Conservation (phyloP, 2,329 filamentous ascomycete species). For the Scedosporium dehoogii region DNA sequence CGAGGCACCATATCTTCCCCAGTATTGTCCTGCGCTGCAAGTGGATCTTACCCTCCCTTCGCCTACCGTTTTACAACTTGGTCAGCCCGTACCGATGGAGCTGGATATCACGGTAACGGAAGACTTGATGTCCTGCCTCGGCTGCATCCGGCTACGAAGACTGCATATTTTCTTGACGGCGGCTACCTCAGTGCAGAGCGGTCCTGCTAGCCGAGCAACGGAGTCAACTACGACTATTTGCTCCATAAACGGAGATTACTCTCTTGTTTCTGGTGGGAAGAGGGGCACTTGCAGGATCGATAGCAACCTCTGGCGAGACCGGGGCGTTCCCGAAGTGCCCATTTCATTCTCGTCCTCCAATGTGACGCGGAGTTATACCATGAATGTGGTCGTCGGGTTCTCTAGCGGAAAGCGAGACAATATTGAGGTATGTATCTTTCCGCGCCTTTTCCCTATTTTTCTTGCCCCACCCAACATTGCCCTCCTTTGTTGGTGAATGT, state of each 20-base stretch:
- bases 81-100: neutral
- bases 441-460: neutral
- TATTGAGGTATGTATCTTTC: neutral
- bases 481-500: neutral
- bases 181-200: neutral
- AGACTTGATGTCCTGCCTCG: neutral
- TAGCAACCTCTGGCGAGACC: neutral
- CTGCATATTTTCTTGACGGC: neutral
- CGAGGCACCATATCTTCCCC: neutral
- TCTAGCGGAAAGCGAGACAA: neutral
- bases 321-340: neutral
- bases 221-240: neutral
- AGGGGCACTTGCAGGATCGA: neutral
- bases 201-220: neutral
- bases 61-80: neutral
- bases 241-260: neutral
- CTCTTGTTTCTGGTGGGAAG: neutral
- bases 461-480: no score
- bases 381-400: neutral
- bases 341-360: neutral
- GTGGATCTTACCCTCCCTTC: neutral
- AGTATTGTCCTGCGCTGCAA: neutral
- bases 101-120: neutral
- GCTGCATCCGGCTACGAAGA: neutral
- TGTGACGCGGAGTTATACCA: neutral